Conservation (phyloP, 768 basidiomycete species). For the Crassisporium funariophilum region DNA sequence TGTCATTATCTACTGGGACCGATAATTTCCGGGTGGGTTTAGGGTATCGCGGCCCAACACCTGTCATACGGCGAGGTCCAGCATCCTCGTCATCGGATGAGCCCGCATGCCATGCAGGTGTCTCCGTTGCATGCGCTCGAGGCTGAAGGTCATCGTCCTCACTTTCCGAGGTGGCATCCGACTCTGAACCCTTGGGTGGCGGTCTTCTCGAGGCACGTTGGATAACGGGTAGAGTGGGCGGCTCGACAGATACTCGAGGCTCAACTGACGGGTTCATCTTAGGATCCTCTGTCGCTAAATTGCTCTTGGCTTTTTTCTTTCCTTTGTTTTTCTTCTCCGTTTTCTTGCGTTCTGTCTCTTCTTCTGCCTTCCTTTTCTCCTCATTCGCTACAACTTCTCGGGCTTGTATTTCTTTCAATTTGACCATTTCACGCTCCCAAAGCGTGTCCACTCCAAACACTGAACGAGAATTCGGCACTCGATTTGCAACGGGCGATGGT, state of each 20-base stretch:
- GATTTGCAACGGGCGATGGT: constrained; percentile 22
- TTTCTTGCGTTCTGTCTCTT: constrained; percentile 46
- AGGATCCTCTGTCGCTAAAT: constrained; percentile 9
- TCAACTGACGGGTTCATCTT: constrained; percentile 12
- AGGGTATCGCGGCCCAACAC: constrained; percentile 57
- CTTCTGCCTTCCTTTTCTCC: constrained; percentile 47
- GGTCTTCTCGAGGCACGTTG: constrained; percentile 39
- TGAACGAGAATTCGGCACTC: constrained; percentile 51
- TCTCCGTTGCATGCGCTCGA: constrained; percentile 15
- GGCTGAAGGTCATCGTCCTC: constrained; percentile 26
- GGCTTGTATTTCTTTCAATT: constrained; percentile 76
- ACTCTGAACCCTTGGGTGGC: constrained; percentile 41
- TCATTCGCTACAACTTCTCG: constrained; percentile 62
- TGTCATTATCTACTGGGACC: constrained; percentile 46
- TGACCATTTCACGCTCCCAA: constrained; percentile 88
- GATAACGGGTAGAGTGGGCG: constrained; percentile 47
- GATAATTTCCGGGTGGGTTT: constrained; percentile 24
- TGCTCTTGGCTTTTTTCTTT: constrained; percentile 43
- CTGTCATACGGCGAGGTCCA: constrained; percentile 57
- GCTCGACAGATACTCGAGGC: constrained; percentile 21
- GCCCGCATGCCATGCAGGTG: constrained; percentile 45
- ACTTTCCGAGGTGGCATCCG: constrained; percentile 56
- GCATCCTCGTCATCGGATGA: constrained; percentile 69
- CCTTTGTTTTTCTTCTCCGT: constrained; percentile 50
- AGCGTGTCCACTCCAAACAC: constrained; percentile 93